A percentile compares a stretch with the other conserved stretches of the same genome.
Conservation (phyloP, 129 eudicot species). For the Saposhnikovia divaricata region DNA sequence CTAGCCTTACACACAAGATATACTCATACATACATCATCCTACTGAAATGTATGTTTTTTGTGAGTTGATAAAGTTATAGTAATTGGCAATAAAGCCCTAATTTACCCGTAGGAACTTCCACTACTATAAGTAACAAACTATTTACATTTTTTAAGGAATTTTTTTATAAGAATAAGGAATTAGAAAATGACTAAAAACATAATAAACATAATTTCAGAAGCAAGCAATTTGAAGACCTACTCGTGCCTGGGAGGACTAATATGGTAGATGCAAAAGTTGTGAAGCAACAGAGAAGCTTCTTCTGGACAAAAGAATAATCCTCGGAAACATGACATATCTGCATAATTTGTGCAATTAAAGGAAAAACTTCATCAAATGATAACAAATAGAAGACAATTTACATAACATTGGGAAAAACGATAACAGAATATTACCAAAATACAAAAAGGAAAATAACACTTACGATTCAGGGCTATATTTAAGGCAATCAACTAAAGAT, state of each 20-base stretch:
- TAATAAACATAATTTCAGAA: background rate
- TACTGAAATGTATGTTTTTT: too few relatives aligned
- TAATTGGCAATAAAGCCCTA: too few relatives aligned
- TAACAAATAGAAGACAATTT: background rate
- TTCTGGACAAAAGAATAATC: slow-evolving; percentile 67
- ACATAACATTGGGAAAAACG: background rate
- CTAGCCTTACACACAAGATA: too few relatives aligned
- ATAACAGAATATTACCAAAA: background rate
- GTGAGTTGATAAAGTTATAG: too few relatives aligned
- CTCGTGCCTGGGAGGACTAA: slow-evolving; percentile 77
- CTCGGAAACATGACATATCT: slow-evolving; percentile 77
- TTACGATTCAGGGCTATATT: slow-evolving; percentile 91
- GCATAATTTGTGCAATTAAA: slow-evolving; percentile 6
- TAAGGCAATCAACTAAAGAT: too few relatives aligned
- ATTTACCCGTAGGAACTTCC: too few relatives aligned
- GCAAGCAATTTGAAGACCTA: slow-evolving; percentile 41
- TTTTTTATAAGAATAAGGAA: background rate
- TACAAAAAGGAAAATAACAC: slow-evolving; percentile 11
- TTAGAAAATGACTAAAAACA: background rate
- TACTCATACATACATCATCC: too few relatives aligned
- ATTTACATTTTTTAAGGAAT: too few relatives aligned
- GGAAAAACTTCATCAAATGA: background rate
- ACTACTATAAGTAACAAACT: too few relatives aligned
- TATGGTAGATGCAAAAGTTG: slow-evolving; percentile 64
- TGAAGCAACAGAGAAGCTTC: slow-evolving; percentile 62